phyloP scores from a whole-genome alignment of 352 stramenopile species.

The Pythium angustatum region DNA sequence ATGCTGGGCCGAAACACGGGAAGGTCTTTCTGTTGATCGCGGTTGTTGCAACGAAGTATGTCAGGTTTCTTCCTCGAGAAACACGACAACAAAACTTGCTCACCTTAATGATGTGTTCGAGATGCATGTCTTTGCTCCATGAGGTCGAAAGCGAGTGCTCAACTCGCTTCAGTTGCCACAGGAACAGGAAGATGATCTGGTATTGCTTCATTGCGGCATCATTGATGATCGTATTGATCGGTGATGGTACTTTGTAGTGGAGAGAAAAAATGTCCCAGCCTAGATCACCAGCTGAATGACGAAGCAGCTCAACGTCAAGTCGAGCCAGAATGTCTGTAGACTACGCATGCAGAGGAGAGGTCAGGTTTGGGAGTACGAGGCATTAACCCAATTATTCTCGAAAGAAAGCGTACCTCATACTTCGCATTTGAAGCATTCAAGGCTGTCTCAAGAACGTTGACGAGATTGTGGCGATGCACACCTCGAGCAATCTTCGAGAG shows the following conservation, averaged over 20 bases:
- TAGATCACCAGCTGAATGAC: slow-evolving; percentile 81
- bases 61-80: not conserved
- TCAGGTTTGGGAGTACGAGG: not conserved
- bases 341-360: slow-evolving; percentile 32
- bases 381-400: not conserved
- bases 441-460: slow-evolving; percentile 93
- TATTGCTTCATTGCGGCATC: slow-evolving; percentile 86
- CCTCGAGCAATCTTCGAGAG: slow-evolving; percentile 88
- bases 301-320: slow-evolving; percentile 91
- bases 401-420: slow-evolving; percentile 72
- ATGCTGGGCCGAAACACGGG: slow-evolving; percentile 57
- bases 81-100: slow-evolving; percentile 3
- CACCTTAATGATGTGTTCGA: slow-evolving; percentile 92
- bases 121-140: slow-evolving; percentile 97
- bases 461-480: slow-evolving; percentile 96
- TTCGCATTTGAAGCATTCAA: slow-evolving; percentile 96
- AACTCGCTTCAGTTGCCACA: slow-evolving; percentile 90
- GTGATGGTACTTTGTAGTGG: slow-evolving; percentile 87
- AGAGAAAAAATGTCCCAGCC: slow-evolving; percentile 95
- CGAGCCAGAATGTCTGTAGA: slow-evolving; percentile 90
- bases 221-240: slow-evolving; percentile 89
- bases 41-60: not conserved
- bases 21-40: slow-evolving; percentile 28
- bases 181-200: slow-evolving; percentile 89
- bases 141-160: slow-evolving; percentile 93